Base-by-base conservation (phyloP, 2,329 filamentous ascomycete species). In the Dryadomyces quercus-mongolicae region DNA sequence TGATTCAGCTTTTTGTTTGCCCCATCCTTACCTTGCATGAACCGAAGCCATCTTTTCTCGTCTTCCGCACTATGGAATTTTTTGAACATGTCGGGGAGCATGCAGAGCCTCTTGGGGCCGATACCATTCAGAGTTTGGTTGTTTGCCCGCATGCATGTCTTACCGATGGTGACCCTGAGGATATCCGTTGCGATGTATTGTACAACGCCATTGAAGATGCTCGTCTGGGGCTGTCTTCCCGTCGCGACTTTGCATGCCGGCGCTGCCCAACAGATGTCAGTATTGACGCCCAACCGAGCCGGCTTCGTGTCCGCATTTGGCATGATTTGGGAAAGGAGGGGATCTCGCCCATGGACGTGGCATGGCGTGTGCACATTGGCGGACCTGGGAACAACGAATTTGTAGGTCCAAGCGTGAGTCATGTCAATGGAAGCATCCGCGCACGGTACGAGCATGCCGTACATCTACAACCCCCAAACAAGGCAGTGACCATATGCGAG, bases 211-310 rank as follows among this genome's bases (percentile, higher is more conserved):
- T 55, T 15, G 44, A 38, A 16, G 38, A 50, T 20, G 54, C 54
- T 3, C 50, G 36, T 1, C 7, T 21, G 0, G 54, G 54, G 9
- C 16, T 45, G 50, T 16, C 7, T 10, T 22, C 54, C 1, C 36
- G 16, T 16, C 38, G 18, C 1, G 42, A 55, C 50, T 55, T 49
- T 46, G n/a, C 54, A 1, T 55, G 54, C 18, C 45, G 45, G 3
- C 50, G 18, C 25, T 55, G 54, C n/a, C 45, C 50, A n/a, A 52
- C 50, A 5, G 54, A 55, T n/a, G 21, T 50, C 2, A n/a, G 25
- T 15, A 46, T 55, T 9, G n/a, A 45, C 9, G 52, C 50, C 16
- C n/a, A 42, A 20, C 45, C 45, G 2, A 45, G 54, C 15, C 49
- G 50, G 7, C 18, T 55, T n/a, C 34, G 20, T n/a, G 16, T 55